These are phyloP conservation scores for Nematocida sp. DNA, from an alignment of 371 early-diverging fungal species.

Conservation along the genomic window DNA sequence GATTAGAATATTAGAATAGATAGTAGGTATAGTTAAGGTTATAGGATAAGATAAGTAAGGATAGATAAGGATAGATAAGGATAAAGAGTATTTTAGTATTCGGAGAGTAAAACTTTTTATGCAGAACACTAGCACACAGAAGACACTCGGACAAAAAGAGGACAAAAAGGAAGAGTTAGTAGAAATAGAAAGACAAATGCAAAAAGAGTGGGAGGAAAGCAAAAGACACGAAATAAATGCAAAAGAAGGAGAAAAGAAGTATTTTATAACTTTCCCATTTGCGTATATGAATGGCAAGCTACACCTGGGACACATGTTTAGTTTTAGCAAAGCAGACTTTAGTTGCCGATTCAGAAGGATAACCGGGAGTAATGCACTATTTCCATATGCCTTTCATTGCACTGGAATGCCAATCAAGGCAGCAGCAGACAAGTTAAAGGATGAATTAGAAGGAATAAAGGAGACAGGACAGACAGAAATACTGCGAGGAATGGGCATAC, in stretches of 20 bases:
- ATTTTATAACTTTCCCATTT: conserved; percentile 89
- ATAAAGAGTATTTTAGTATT: too few relatives aligned
- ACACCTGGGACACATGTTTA: conserved; percentile 95
- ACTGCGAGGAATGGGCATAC: conserved; percentile 80
- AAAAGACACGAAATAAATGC: conserved; percentile 11
- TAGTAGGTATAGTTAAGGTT: too few relatives aligned
- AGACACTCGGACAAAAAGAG: background rate
- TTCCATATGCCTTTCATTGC: conserved; percentile 97
- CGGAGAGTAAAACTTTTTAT: too few relatives aligned
- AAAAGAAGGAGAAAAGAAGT: conserved; percentile 67
- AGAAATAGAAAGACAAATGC: conserved; percentile 29
- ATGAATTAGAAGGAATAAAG: conserved; percentile 72
- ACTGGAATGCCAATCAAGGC: conserved; percentile 99
- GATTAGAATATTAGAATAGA: too few relatives aligned
- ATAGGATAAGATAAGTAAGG: too few relatives aligned
- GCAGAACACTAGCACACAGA: background rate
- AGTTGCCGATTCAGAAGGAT: conserved; percentile 81
- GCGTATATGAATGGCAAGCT: conserved; percentile 98
- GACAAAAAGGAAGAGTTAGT: conserved; percentile 42
- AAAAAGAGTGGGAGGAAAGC: conserved; percentile 2
- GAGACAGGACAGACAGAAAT: conserved; percentile 67
- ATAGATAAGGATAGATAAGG: too few relatives aligned
- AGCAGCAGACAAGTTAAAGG: conserved; percentile 87
- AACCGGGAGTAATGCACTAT: conserved; percentile 83
- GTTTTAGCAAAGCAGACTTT: conserved; percentile 91